phyloP scores from a whole-genome alignment of 2,329 filamentous ascomycete genomes.

The Exophiala sideris region DNA sequence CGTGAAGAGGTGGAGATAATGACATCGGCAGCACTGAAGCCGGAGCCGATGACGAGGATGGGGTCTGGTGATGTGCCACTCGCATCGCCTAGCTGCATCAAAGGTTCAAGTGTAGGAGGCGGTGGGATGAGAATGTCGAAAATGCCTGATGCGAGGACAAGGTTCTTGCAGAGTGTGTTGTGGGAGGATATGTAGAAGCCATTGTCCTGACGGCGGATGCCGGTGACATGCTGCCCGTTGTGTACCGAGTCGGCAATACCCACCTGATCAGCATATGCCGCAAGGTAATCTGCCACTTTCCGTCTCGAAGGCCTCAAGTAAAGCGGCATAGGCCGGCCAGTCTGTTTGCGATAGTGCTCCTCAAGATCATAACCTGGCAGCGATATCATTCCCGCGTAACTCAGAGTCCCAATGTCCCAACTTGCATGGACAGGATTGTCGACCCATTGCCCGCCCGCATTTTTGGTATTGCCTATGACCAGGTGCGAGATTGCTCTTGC shows the following conservation, averaged over 20 bases:
- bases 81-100: constrained; percentile 36
- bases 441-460: constrained; percentile 59
- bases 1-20: constrained; percentile 53
- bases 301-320: constrained; percentile 55
- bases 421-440: constrained; percentile 52
- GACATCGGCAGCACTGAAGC: constrained; percentile 60
- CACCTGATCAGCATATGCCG: constrained; percentile 52
- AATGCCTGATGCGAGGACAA: constrained; percentile 59
- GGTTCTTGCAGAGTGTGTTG: constrained; percentile 52
- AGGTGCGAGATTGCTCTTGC: constrained; percentile 52
- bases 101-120: constrained; percentile 46
- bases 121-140: constrained; percentile 55
- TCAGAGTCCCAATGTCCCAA: constrained; percentile 57
- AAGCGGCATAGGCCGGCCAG: constrained; percentile 44
- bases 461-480: constrained; percentile 50
- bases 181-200: constrained; percentile 53
- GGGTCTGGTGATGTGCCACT: constrained; percentile 32
- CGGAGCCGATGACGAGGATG: constrained; percentile 58
- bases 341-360: constrained; percentile 47
- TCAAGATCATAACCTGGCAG: constrained; percentile 58
- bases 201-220: constrained; percentile 43
- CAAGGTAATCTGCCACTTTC: constrained; percentile 55
- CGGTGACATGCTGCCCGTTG: constrained; percentile 40
- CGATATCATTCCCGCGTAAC: constrained; percentile 61
- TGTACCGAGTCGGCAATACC: constrained; percentile 49